Percentiles rank a stretch among this genome's conserved stretches.
Conservation (phyloP, 129 eudicot species). For the Deinandra increscens region DNA sequence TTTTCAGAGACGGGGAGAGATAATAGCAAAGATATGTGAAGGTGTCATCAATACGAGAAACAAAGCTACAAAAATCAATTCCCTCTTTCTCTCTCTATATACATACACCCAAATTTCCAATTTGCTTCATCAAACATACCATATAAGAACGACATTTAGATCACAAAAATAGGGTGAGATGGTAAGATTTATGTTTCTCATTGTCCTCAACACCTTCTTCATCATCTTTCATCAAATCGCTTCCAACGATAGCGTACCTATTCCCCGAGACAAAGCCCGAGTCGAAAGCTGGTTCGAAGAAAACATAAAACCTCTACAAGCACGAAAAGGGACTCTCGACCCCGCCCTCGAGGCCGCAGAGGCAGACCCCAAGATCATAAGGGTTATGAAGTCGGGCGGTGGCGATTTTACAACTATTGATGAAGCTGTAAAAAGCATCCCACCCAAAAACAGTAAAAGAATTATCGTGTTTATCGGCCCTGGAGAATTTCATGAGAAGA, state of each 20-base stretch:
- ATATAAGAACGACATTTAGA: conserved; percentile 7
- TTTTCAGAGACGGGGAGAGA: conserved; percentile 29
- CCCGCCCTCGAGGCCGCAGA: conserved; percentile 51
- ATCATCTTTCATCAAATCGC: conserved; percentile 37
- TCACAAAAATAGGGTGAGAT: conserved; percentile 28
- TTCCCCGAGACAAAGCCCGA: conserved; percentile 47
- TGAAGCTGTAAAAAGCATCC: conserved; percentile 54
- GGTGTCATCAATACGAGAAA: conserved; percentile 21
- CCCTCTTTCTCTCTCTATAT: conserved; percentile 24
- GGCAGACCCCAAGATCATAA: conserved; percentile 33
- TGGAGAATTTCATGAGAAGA: conserved; percentile 58
- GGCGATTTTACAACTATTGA: conserved; percentile 57
- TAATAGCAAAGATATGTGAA: conserved; percentile 16
- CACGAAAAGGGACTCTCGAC: conserved; percentile 39
- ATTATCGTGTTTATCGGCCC: conserved; percentile 53
- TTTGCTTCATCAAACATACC: conserved; percentile 12
- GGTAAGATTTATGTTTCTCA: conserved; percentile 22
- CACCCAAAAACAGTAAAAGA: conserved; percentile 37
- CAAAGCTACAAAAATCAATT: conserved; percentile 7
- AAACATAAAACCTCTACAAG: conserved; percentile 26
- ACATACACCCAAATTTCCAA: conserved; percentile 1
- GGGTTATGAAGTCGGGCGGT: conserved; percentile 47
- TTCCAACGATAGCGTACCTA: conserved; percentile 33
- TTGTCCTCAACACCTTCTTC: conserved; percentile 25
- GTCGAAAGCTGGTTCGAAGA: conserved; percentile 45